These are phyloP conservation scores for Trypanosoma scelopori DNA, from an alignment of 208 protist genomes.

Conservation along the genomic window DNA sequence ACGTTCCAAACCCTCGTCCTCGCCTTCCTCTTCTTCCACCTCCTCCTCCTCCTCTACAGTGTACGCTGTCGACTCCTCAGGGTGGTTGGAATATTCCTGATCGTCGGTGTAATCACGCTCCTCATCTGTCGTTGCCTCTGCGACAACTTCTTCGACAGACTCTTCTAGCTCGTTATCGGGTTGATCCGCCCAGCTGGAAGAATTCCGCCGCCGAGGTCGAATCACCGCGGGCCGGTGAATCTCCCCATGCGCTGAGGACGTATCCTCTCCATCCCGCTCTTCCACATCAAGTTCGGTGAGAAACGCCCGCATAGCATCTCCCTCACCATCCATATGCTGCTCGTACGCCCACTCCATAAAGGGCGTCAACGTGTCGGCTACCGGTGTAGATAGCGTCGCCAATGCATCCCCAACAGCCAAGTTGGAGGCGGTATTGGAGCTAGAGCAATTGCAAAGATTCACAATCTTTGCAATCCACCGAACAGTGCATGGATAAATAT, in stretches of 20 bases:
- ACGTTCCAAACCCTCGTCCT: not conserved
- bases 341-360: not conserved
- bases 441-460: not conserved
- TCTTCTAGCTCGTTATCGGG: no score
- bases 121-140: no score
- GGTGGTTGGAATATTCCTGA: not conserved
- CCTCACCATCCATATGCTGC: not conserved
- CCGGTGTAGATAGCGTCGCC: not conserved
- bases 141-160: no score
- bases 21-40: constrained; percentile 16
- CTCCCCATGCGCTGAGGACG: no score
- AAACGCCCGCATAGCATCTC: no score
- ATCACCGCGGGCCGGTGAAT: no score
- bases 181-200: no score
- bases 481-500: constrained; percentile 19
- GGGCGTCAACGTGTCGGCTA: not conserved
- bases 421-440: no score
- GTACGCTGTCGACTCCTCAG: not conserved
- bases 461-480: constrained; percentile 25
- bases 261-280: no score
- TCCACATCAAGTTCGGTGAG: no score
- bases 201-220: no score
- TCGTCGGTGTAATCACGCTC: not conserved
- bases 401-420: constrained; percentile 5
- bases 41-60: constrained; percentile 11